phyloP scores from a whole-genome alignment of 2,329 filamentous ascomycete genomes.

The Pyrenophora teres region DNA sequence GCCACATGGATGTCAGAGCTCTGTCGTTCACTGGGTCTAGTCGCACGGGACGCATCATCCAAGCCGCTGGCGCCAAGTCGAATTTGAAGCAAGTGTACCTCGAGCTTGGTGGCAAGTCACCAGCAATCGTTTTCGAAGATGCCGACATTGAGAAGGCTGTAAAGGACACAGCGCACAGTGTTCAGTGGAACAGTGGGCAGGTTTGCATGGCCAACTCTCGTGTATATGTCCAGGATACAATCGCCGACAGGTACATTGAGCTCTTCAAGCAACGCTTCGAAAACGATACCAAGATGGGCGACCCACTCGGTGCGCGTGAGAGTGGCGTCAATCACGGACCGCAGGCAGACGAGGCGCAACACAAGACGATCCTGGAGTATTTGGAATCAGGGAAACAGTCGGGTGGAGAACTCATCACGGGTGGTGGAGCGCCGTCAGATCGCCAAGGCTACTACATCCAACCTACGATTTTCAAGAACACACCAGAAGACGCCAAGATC shows the following conservation, averaged over 20 bases:
- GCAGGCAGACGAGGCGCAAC: slow-evolving; percentile 58
- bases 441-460: slow-evolving; percentile 57
- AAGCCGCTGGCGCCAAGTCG: slow-evolving; percentile 69
- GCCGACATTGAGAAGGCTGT: slow-evolving; percentile 78
- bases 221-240: slow-evolving; percentile 60
- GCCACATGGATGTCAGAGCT: slow-evolving; percentile 81
- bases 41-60: slow-evolving; percentile 86
- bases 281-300: slow-evolving; percentile 49
- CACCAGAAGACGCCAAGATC: slow-evolving; percentile 76
- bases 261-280: slow-evolving; percentile 46
- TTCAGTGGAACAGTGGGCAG: slow-evolving; percentile 62
- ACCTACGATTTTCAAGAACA: slow-evolving; percentile 80
- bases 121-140: slow-evolving; percentile 79
- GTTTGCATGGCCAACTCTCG: slow-evolving; percentile 64
- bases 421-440: slow-evolving; percentile 34
- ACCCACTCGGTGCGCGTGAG: slow-evolving; percentile 66
- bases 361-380: slow-evolving; percentile 53
- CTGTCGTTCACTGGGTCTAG: slow-evolving; percentile 84
- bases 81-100: slow-evolving; percentile 87
- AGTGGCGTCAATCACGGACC: slow-evolving; percentile 72
- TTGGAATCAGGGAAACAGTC: slow-evolving; percentile 70
- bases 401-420: slow-evolving; percentile 47
- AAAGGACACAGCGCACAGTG: slow-evolving; percentile 54
- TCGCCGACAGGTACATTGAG: slow-evolving; percentile 54
- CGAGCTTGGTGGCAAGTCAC: slow-evolving; percentile 86